Evolutionary conservation across 805 yeast species (phyloP), one percentile per base, ranked within the genome.

Genomic region (Candida peoriensis): DNA sequence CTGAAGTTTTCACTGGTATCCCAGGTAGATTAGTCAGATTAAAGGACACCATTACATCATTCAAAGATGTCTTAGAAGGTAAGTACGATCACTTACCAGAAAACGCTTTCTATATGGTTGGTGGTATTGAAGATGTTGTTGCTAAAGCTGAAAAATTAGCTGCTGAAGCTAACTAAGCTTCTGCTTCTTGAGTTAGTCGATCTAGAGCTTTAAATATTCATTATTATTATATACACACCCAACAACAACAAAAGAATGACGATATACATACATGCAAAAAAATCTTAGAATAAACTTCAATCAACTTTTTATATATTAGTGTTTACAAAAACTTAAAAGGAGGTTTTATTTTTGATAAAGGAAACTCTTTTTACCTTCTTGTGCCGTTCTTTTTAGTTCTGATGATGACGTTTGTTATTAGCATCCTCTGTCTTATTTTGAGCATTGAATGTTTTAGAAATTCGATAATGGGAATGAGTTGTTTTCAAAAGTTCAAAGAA

Each of bases 51-150:
- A 73, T 93, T 64, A 65, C 70, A 53, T 90, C 97, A 42, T 93
- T 93, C 90, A 88, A 78, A 78, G 98, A 80, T 61, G 96, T 93
- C 60, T 80, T 93, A 62, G 97, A 78, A 25, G 98, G 98, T 76
- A 93, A 93, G 79, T 88, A 93, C 78, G 98, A 93, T 73, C 81
- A 82, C 76, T 81, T 93, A 62, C 98, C 98, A 66, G 98, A 93
- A 78, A 85, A 82, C 67, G 98, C 98, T 60, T 93, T 93, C 95
- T 93, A 93, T 74, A 93, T 93, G 98, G 98, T 93, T 72, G 98
- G 98, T 76, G 96, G 96, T 76, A 89, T 93, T 62, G 97, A 89
- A 68, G 98, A 93, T 72, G 98, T 81, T 58, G 70, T 88, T 67
- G 94, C 97, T 65, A 93, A 93, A 81, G 97, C 97, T 64, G 97